Evolutionary conservation across 179 eudicot genomes (phyloP).

Genomic region (Amaranthus tricolor): DNA sequence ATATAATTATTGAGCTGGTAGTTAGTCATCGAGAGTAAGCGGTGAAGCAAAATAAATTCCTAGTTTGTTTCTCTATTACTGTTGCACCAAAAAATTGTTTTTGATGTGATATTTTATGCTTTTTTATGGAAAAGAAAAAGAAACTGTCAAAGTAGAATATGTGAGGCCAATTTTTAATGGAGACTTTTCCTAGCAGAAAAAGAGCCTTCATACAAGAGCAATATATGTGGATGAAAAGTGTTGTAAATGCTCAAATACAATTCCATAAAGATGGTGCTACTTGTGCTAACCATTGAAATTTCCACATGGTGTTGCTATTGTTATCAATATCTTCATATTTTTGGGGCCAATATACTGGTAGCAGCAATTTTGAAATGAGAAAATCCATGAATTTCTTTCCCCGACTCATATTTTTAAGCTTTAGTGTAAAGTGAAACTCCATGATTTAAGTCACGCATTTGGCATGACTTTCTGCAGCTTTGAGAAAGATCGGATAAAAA

Average conservation of each 20-base stretch:
- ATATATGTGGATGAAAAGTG: neutral
- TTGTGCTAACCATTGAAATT: neutral
- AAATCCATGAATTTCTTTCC: neutral
- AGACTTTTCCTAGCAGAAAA: neutral
- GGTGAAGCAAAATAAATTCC: neutral
- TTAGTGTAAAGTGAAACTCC: neutral
- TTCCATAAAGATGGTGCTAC: neutral
- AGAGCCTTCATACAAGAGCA: neutral
- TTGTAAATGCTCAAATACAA: neutral
- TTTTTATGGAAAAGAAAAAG: neutral
- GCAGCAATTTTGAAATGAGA: neutral
- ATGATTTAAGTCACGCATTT: neutral
- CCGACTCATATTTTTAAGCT: neutral
- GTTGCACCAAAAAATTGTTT: neutral
- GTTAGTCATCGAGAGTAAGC: neutral
- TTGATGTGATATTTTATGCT: neutral
- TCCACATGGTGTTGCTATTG: neutral
- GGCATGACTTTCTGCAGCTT: neutral
- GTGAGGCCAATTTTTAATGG: neutral
- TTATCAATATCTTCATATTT: neutral
- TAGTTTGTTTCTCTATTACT: too few relatives aligned
- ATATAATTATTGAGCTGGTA: too few relatives aligned
- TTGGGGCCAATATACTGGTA: neutral
- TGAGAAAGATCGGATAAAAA: neutral
- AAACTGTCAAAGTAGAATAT: neutral